A percentile compares a stretch with the other conserved stretches of the same genome.
Evolutionary conservation across 306 rosid species (phyloP).

Genomic region (Vigna hirtella): DNA sequence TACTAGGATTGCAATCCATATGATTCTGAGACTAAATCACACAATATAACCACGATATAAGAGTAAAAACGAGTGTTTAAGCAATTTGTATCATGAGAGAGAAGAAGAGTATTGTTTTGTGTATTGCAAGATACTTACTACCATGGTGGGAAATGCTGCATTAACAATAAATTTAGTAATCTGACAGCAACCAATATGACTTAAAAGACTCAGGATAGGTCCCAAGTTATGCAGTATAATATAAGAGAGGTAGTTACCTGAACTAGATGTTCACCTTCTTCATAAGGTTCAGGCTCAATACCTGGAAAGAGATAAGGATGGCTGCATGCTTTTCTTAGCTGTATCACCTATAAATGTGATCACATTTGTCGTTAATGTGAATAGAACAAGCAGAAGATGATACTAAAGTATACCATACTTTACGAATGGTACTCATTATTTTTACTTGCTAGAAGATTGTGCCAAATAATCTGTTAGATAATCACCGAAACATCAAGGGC

Average conservation of each 20-base stretch:
- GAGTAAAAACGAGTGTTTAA: too few species aligned
- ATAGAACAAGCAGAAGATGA: neutral
- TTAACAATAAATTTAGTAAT: neutral
- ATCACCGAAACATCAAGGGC: neutral
- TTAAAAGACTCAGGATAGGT: slow-evolving; percentile 11
- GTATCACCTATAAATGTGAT: slow-evolving; percentile 68
- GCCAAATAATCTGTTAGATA: neutral
- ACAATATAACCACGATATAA: too few species aligned
- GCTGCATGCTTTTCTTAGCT: slow-evolving; percentile 89
- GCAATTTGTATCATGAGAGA: too few species aligned
- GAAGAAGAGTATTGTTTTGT: too few species aligned
- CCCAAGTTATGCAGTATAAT: neutral
- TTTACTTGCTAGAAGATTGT: slow-evolving; percentile 1
- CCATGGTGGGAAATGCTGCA: neutral
- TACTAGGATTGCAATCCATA: too few species aligned
- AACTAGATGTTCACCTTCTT: slow-evolving; percentile 96
- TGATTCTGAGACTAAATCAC: too few species aligned
- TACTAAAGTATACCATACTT: slow-evolving; percentile 20
- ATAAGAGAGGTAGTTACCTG: slow-evolving; percentile 58
- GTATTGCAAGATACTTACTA: too few species aligned
- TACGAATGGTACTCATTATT: slow-evolving; percentile 2
- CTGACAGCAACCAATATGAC: neutral
- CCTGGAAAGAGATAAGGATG: slow-evolving; percentile 98
- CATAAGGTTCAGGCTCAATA: slow-evolving; percentile 96
- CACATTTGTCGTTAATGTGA: slow-evolving; percentile 14